Base-by-base conservation (phyloP, 1,139 yeast genomes). In the Yamadazyma dendronema region DNA sequence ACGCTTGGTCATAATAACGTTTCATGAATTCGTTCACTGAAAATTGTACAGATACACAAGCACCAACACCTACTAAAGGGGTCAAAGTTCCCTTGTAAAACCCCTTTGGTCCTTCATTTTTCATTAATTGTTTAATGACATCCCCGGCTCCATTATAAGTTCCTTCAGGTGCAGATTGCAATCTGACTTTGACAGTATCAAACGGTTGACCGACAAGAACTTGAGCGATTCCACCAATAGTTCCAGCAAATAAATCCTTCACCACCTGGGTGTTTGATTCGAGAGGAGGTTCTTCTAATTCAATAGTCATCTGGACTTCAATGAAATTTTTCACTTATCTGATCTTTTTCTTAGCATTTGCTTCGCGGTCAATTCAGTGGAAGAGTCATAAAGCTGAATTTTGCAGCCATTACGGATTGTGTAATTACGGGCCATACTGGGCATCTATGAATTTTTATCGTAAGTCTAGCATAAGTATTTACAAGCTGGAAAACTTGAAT, bases 201-300 rank as follows among this genome's bases (percentile, higher is more conserved):
- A 90, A 90, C 10, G 97, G 97, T 61, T 90, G 97, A 23, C 97
- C 97, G n/a, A 84, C 87, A 33, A 90, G 67, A 11, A 90, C 97
- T 63, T 90, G 97, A 12, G 96, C 89, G 32, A 90, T 79, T 41
- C 97, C 97, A 43, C 97, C 97, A 55, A 86, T 74, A 24, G 96
- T 89, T 9, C 97, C 97, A 4, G 95, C 95, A 44, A 85, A 67
- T 36, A 90, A 74, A 58, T 90, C 97, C 54, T 88, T 89, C 23
- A 72, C 54, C 2, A 88, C 92, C 50, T 89, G 79, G 34, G 56
- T 49, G 51, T 70, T 64, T 41, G 65, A 62, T 32, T 58, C 58
- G 32, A 69, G 56, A 13, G 67, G 62, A 8, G 74, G 73, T 48
- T 74, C 79, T 55, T 74, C 79, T 36, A 71, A 56, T 48, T 70